Percentiles rank a stretch among this genome's conserved stretches.
These are phyloP conservation scores for Primulina huaijiensis DNA, from an alignment of 257 asterid genomes.

Conservation along the genomic window DNA sequence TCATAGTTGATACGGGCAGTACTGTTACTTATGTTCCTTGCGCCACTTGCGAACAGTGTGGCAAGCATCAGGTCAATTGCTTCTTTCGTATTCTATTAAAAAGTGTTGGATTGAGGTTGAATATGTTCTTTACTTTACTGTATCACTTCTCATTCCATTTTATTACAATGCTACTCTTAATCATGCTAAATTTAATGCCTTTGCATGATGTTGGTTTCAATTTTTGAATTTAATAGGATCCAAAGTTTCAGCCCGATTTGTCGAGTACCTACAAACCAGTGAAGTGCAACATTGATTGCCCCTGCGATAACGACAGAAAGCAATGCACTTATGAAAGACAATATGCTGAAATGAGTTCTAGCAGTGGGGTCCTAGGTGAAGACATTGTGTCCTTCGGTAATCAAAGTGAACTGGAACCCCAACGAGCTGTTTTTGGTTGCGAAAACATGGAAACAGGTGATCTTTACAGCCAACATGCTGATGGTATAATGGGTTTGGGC, in stretches of 20 bases:
- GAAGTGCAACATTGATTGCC: constrained; percentile 83
- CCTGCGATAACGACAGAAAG: constrained; percentile 68
- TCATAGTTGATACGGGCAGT: constrained; percentile 95
- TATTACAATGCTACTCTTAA: neutral
- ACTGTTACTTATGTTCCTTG: constrained; percentile 98
- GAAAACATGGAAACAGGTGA: constrained; percentile 97
- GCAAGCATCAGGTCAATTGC: constrained; percentile 79
- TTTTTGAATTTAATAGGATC: constrained; percentile 54
- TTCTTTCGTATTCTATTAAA: neutral
- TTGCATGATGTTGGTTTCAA: constrained; percentile 12
- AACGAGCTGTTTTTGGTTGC: constrained; percentile 92
- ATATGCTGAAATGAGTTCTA: constrained; percentile 98
- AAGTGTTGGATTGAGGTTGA: neutral
- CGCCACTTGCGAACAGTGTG: constrained; percentile 81
- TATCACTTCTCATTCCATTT: neutral
- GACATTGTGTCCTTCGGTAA: constrained; percentile 93
- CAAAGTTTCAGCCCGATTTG: constrained; percentile 77
- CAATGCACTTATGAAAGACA: constrained; percentile 82
- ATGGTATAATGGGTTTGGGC: constrained; percentile 98
- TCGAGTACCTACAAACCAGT: constrained; percentile 79
- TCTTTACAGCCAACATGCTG: constrained; percentile 96
- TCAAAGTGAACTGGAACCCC: constrained; percentile 80
- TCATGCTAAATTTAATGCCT: neutral
- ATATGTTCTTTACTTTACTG: neutral
- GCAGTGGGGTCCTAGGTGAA: constrained; percentile 92